These are phyloP conservation scores for Phytophthora cactorum DNA, from an alignment of 352 stramenopile genomes.

Conservation along the genomic window DNA sequence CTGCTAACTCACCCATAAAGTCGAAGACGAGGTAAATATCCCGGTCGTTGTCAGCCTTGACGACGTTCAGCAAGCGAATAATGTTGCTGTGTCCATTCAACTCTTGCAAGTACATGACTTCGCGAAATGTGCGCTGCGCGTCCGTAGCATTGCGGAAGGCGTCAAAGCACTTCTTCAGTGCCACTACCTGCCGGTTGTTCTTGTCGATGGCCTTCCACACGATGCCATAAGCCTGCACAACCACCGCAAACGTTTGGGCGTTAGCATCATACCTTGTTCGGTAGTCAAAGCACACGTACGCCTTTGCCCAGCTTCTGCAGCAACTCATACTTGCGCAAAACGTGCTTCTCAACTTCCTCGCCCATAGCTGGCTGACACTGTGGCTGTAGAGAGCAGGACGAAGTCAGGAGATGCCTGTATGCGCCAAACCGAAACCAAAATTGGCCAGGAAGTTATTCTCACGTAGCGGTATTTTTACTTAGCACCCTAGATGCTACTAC, in stretches of 20 bases:
- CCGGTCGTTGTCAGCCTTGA: constrained; percentile 95
- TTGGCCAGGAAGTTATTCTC: constrained; percentile 18
- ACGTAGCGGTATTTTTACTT: constrained; percentile 30
- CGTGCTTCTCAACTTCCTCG: constrained; percentile 94
- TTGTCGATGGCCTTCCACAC: constrained; percentile 98
- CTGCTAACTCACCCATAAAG: constrained; percentile 89
- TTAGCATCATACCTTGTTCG: background rate
- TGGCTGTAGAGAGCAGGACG: constrained; percentile 1
- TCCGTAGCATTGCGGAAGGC: constrained; percentile 96
- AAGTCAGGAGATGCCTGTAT: constrained; percentile 22
- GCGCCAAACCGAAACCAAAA: constrained; percentile 31
- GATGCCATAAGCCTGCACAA: constrained; percentile 91
- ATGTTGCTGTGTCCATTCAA: constrained; percentile 94
- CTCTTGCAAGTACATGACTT: constrained; percentile 97
- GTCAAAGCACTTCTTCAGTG: constrained; percentile 98
- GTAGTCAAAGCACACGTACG: constrained; percentile 42
- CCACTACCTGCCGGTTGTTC: constrained; percentile 88
- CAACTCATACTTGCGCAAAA: constrained; percentile 94
- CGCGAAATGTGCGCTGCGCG: constrained; percentile 94
- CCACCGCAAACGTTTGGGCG: constrained; percentile 5
- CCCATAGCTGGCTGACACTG: constrained; percentile 57
- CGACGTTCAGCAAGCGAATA: constrained; percentile 93
- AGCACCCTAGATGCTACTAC: background rate
- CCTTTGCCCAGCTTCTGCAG: constrained; percentile 94
- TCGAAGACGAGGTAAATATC: constrained; percentile 98